A percentile compares a stretch with the other conserved stretches of the same genome.
Conservation (phyloP, 441 rosid species). For the Pelargonium fulgidum region DNA sequence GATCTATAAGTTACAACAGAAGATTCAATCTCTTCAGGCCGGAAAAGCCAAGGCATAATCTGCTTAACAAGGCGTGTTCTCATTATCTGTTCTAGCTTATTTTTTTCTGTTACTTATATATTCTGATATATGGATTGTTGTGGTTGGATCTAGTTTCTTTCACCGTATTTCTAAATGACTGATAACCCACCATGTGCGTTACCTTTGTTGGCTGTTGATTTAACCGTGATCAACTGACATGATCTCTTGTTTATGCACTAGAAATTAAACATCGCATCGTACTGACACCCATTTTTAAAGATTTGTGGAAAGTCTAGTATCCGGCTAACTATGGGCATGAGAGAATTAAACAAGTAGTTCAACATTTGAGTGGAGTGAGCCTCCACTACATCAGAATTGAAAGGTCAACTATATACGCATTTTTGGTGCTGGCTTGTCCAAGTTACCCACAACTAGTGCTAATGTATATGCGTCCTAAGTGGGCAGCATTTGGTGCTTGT, state of each 20-base stretch:
- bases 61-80: background rate
- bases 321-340: too few species aligned
- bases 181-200: too few species aligned
- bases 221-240: too few species aligned
- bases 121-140: slow-evolving; percentile 7
- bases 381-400: too few species aligned
- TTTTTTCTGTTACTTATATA: background rate
- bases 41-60: slow-evolving; percentile 77
- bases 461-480: background rate
- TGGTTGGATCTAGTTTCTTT: slow-evolving; percentile 9
- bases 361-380: too few species aligned
- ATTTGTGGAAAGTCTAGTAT: too few species aligned
- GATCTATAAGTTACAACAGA: slow-evolving; percentile 76
- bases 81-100: slow-evolving; percentile 1
- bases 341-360: too few species aligned
- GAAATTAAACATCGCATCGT: too few species aligned
- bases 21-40: slow-evolving; percentile 73
- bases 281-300: too few species aligned
- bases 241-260: too few species aligned
- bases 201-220: too few species aligned
- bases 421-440: background rate
- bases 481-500: background rate
- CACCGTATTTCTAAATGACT: too few species aligned
- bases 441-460: background rate
- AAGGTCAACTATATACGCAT: background rate